These are phyloP conservation scores for Pseudogymnoascus sp. DNA, from an alignment of 2,329 filamentous ascomycete genomes.

Conservation along the genomic window DNA sequence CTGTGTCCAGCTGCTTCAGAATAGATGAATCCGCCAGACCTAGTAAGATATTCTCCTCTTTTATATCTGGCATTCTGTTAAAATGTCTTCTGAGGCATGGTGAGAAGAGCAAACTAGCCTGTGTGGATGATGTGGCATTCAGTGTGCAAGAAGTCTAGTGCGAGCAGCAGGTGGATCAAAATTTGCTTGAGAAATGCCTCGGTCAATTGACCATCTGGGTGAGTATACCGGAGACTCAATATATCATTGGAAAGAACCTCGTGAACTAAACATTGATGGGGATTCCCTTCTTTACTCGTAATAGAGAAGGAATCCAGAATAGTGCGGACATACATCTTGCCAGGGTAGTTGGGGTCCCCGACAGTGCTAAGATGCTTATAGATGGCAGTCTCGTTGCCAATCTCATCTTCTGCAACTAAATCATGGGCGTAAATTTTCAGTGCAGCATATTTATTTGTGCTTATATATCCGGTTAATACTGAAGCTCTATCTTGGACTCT, in stretches of 20 bases:
- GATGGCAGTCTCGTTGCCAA: slow-evolving; percentile 19
- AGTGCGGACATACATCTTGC: slow-evolving; percentile 12
- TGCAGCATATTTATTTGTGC: slow-evolving; percentile 20
- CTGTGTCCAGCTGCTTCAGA: slow-evolving; percentile 18
- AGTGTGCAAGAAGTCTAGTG: slow-evolving; percentile 10
- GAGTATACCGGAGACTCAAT: slow-evolving; percentile 15
- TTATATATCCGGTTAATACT: slow-evolving; percentile 18
- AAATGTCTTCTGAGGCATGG: slow-evolving; percentile 12
- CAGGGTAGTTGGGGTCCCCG: slow-evolving; percentile 18
- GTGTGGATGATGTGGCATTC: slow-evolving; percentile 12
- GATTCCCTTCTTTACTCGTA: slow-evolving; percentile 17
- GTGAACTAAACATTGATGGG: slow-evolving; percentile 20
- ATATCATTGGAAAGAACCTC: slow-evolving; percentile 20
- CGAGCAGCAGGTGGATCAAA: slow-evolving; percentile 1
- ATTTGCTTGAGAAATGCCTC: not conserved
- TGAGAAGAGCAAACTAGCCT: slow-evolving; percentile 13
- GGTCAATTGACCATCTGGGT: slow-evolving; percentile 11
- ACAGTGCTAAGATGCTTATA: slow-evolving; percentile 19
- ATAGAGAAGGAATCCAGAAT: slow-evolving; percentile 20
- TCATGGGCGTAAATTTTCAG: slow-evolving; percentile 19
- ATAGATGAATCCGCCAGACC: slow-evolving; percentile 18
- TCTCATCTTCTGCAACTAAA: slow-evolving; percentile 20
- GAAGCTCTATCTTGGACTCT: slow-evolving; percentile 12
- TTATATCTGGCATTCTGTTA: slow-evolving; percentile 19
- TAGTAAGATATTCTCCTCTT: slow-evolving; percentile 21